Base-by-base conservation (phyloP, 768 basidiomycete species). In the Xerocomus brunneocitrinus region DNA sequence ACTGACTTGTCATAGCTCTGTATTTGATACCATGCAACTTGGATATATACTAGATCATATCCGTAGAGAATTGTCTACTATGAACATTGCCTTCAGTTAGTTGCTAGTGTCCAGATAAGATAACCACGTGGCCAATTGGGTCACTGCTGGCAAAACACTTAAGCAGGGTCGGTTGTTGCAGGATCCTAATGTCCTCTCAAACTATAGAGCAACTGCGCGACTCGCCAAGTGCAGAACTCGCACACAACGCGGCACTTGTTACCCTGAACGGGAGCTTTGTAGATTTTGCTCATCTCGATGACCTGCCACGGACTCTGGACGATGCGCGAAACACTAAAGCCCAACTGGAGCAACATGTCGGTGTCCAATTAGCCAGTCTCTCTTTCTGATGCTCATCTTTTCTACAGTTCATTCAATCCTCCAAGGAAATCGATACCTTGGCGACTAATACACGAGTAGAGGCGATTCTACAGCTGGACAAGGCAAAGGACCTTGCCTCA, bases 401-500 rank as follows among this genome's bases (percentile, higher is more conserved):
- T 76, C 79, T 79, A 67, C 62, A 90, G 88, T 75, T 86, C 58
- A 64, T 72, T 42, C 64, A 72, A 38, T 89, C 87, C 10, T 72
- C 78, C 60, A 69, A 69, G 13, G 67, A 71, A 28, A 63, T 86
- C 22, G 74, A 80, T 44, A 50, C 60, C 2, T 63, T 85, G 14
- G 71, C 88, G 7, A 61, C 71, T 3, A 67, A 77, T 39, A 79
- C 85, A 4, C 79, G 79, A 38, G 57, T 67, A 10, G 66, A 73
- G 22, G 77, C 80, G 2, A 66, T 79, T 49, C 65, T 69, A 24
- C 75, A 85, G 32, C 72, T 89, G 34, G 73, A 77, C 48, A 77
- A 81, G 8, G 88, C 89, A 0, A 85, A 89, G 62, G 83, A 86
- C 52, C 73, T 92, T 38, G 84, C 89, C 1, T 74, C 89, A n/a